phyloP scores from a whole-genome alignment of 768 basidiomycete genomes.

The Rhodotorula kratochvilovae region DNA sequence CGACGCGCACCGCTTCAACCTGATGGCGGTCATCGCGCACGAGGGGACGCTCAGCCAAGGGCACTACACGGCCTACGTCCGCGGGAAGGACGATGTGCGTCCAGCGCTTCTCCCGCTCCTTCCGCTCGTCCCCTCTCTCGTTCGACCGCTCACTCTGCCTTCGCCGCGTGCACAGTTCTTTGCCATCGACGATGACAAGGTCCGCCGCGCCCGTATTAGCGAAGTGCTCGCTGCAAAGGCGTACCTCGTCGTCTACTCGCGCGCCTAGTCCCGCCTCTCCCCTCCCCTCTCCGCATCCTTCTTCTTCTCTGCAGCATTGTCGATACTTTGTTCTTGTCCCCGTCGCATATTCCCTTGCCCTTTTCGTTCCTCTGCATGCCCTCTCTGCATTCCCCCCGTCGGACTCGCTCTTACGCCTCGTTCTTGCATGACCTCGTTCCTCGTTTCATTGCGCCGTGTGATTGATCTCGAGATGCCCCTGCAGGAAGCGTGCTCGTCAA shows the following conservation, averaged over 20 bases:
- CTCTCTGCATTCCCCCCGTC: too few species aligned
- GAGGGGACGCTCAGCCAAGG: conserved; percentile 84
- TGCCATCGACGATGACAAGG: conserved; percentile 89
- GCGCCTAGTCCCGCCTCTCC: background rate
- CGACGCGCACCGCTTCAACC: conserved; percentile 76
- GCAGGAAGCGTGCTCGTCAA: too few species aligned
- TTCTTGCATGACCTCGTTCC: too few species aligned
- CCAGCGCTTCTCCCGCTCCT: too few species aligned
- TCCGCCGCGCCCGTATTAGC: conserved; percentile 15
- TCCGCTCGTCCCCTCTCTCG: background rate
- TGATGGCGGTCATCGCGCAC: conserved; percentile 89
- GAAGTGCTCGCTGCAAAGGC: conserved; percentile 34
- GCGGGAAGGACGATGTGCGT: conserved; percentile 76
- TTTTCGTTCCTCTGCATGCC: too few species aligned
- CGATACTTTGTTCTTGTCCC: background rate
- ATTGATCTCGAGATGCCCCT: too few species aligned
- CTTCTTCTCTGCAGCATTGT: background rate
- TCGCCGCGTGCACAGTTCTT: conserved; percentile 64
- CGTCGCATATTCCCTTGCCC: too few species aligned
- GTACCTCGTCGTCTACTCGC: conserved; percentile 35
- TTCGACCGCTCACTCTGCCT: conserved; percentile 3
- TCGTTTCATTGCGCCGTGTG: too few species aligned
- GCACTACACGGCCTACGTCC: conserved; percentile 83
- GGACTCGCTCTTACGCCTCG: too few species aligned
- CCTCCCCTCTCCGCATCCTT: background rate